Base-by-base conservation (phyloP, 139 green algal genomes). In the Pseudopediastrum boryanum region DNA sequence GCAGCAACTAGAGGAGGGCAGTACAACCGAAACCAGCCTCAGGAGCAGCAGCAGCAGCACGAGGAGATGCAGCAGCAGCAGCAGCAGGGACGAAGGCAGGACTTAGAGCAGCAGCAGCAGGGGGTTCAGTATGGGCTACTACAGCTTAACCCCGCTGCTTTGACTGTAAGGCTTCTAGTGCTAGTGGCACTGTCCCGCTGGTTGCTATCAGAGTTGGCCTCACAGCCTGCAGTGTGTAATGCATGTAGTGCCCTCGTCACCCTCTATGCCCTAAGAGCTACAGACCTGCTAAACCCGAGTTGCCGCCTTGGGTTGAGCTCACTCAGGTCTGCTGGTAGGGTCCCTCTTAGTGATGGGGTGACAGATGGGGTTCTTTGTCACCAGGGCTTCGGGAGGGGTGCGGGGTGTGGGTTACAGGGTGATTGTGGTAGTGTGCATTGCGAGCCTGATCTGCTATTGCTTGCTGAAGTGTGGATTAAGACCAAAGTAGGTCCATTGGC, bases 241-340 rank as follows among this genome's bases (percentile, higher is more conserved):
- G 62, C 74, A 25, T 38, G 29, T 44, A 74, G 61, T 43, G 62
- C 44, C 5, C 46, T 74, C 21, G 36, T 74, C 61, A 81, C 74
- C 23, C 62, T 81, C 23, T 81, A 81, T 43, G 74, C 74, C 12
- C 31, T 71, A 13, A 12, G 27, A 29, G 2, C 48, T 25, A n/a
- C 46, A 25, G 62, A 74, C 25, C 44, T 56, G 16, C 70, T 66
- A 0, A 52, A 2, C 41, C 36, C 13, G 48, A 46, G 13, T 2
- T 16, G 48, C 48, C n/a, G n/a, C n/a, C n/a, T n/a, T n/a, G n/a
- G 21, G 61, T 36, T 43, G 61, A 12, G n/a, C n/a, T n/a, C n/a
- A n/a, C n/a, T n/a, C n/a, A n/a, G n/a, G n/a, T n/a, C 61, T 46
- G n/a, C 61, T 69, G 21, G 61, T 16, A 16, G 61, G 35, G n/a